phyloP scores from a whole-genome alignment of 2,329 filamentous ascomycete species.

The Septoria linicola region DNA sequence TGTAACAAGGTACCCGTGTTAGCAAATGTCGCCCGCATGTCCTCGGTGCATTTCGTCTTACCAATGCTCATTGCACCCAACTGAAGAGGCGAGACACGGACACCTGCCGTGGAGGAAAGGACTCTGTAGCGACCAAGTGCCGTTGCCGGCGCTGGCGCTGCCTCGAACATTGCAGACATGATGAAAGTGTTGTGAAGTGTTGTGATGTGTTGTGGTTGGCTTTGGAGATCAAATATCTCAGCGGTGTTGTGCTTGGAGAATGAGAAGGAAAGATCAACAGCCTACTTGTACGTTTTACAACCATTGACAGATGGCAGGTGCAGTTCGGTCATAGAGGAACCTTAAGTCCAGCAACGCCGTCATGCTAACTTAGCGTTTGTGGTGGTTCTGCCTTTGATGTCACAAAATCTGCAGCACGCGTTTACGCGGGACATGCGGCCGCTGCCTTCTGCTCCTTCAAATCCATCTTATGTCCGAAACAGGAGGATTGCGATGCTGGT shows the following conservation, averaged over 20 bases:
- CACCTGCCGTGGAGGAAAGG: slow-evolving; percentile 51
- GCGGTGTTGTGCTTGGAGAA: background rate
- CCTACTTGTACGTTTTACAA: slow-evolving; percentile 10
- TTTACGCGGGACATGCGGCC: background rate
- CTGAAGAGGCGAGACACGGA: slow-evolving; percentile 46
- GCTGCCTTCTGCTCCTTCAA: background rate
- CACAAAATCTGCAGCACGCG: background rate
- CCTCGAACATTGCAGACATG: slow-evolving; percentile 33
- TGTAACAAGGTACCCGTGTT: no score
- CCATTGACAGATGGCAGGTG: background rate
- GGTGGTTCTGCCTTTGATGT: background rate
- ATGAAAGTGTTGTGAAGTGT: background rate
- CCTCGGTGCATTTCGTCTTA: slow-evolving; percentile 49
- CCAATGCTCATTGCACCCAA: slow-evolving; percentile 68
- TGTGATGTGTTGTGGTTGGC: background rate
- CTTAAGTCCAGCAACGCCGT: slow-evolving; percentile 10
- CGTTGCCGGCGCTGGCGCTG: slow-evolving; percentile 49
- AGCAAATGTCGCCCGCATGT: slow-evolving; percentile 11
- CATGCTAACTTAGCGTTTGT: background rate
- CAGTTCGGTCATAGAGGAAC: slow-evolving; percentile 3
- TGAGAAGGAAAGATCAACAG: background rate
- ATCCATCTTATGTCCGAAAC: no score
- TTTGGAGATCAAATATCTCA: background rate
- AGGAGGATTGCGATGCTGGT: no score
- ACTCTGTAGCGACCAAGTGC: slow-evolving; percentile 56